A percentile compares a stretch with the other conserved stretches of the same genome.
These are phyloP conservation scores for Forsythia viridissima DNA, from an alignment of 257 asterid genomes.

Conservation along the genomic window DNA sequence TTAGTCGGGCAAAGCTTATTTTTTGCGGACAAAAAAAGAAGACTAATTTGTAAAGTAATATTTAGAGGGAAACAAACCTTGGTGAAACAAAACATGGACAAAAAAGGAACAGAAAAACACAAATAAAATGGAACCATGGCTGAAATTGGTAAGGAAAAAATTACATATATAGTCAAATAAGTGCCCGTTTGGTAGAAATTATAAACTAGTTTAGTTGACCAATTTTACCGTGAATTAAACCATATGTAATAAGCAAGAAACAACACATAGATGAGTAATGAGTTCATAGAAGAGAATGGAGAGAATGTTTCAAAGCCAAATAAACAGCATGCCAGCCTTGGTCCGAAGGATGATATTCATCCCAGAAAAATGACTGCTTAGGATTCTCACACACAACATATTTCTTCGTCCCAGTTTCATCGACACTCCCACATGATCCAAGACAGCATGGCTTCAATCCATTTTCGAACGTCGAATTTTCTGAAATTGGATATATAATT, in stretches of 20 bases:
- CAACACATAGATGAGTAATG: background rate
- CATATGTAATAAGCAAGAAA: no score
- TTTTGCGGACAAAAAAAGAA: no score
- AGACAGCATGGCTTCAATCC: constrained; percentile 62
- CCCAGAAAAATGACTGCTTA: constrained; percentile 57
- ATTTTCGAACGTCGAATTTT: constrained; percentile 25
- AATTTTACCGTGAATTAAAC: no score
- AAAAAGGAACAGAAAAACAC: background rate
- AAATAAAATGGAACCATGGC: background rate
- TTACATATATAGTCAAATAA: background rate
- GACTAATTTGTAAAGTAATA: no score
- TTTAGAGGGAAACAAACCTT: background rate
- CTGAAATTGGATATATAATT: constrained; percentile 8
- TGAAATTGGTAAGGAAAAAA: background rate
- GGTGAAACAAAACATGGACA: background rate
- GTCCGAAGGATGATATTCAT: constrained; percentile 61
- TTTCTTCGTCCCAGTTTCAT: constrained; percentile 36
- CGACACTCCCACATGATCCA: constrained; percentile 59
- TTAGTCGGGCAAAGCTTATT: no score
- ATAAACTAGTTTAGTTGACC: no score
- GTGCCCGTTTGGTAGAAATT: no score
- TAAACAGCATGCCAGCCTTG: constrained; percentile 59
- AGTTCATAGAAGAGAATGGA: constrained; percentile 20
- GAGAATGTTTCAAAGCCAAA: constrained; percentile 39
- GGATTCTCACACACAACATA: constrained; percentile 53